phyloP scores from a whole-genome alignment of 2,329 filamentous ascomycete genomes.

The Diaporthe humulicola region DNA sequence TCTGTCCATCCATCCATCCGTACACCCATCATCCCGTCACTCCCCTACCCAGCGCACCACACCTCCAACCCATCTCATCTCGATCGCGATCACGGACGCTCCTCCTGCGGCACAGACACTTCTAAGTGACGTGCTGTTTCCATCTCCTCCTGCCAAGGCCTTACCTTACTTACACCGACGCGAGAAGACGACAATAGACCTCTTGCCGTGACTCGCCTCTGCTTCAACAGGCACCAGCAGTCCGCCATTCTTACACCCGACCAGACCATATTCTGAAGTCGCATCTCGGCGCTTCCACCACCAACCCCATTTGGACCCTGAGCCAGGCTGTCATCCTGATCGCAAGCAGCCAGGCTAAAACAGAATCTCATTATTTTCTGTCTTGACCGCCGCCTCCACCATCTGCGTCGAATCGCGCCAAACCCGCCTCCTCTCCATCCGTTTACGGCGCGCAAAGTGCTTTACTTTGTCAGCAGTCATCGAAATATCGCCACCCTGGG shows the following conservation, averaged over 20 bases:
- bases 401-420: conserved; percentile 23
- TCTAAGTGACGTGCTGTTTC: conserved; percentile 21
- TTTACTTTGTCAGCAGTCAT: conserved; percentile 31
- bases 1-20: conserved; percentile 23
- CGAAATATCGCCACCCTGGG: conserved; percentile 21
- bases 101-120: conserved; percentile 26
- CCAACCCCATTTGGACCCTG: conserved; percentile 14
- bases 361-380: conserved; percentile 23
- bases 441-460: neutral
- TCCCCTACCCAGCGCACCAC: conserved; percentile 25
- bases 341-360: conserved; percentile 28
- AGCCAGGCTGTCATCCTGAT: neutral
- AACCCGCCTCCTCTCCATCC: neutral
- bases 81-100: conserved; percentile 25
- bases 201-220: conserved; percentile 12
- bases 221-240: conserved; percentile 6
- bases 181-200: neutral
- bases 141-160: conserved; percentile 11
- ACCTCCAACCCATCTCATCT: conserved; percentile 27
- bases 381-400: neutral
- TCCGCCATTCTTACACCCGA: neutral
- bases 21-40: conserved; percentile 27
- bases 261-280: conserved; percentile 6
- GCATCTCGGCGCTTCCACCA: conserved; percentile 31
- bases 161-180: neutral